These are phyloP conservation scores for Trichothecium roseum DNA, from an alignment of 2,329 filamentous ascomycete species.

Conservation along the genomic window DNA sequence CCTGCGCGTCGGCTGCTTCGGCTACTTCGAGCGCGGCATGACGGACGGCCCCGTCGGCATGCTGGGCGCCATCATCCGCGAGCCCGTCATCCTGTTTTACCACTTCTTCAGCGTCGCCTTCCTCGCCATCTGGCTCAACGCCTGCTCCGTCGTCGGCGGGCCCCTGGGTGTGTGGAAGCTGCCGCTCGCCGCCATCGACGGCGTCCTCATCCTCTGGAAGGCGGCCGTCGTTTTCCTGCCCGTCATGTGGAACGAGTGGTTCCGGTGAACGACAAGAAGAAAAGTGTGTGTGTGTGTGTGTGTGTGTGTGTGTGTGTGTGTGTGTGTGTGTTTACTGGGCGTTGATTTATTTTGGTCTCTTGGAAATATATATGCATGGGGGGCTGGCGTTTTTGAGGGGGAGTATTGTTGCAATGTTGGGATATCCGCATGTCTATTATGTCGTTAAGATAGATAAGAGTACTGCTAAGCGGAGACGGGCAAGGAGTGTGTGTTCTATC, in stretches of 20 bases:
- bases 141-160: conserved; percentile 24
- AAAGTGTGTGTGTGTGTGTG: too few species aligned
- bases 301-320: too few species aligned
- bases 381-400: too few species aligned
- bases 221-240: conserved; percentile 76
- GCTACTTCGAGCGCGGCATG: conserved; percentile 73
- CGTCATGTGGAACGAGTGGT: conserved; percentile 60
- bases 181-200: conserved; percentile 55
- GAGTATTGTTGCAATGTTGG: too few species aligned
- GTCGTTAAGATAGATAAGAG: too few species aligned
- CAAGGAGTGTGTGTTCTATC: too few species aligned
- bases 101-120: conserved; percentile 96
- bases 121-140: conserved; percentile 65
- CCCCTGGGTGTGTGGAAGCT: conserved; percentile 28
- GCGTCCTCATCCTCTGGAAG: conserved; percentile 64
- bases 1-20: conserved; percentile 83
- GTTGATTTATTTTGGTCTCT: too few species aligned
- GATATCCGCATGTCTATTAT: too few species aligned
- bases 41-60: conserved; percentile 73
- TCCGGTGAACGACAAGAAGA: conserved; percentile 12
- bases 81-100: conserved; percentile 68
- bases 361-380: too few species aligned
- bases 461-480: too few species aligned
- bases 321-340: too few species aligned
- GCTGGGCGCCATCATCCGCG: conserved; percentile 69